Evolutionary conservation across 805 yeast genomes (phyloP).

Genomic region (Wickerhamiella lipophila): DNA sequence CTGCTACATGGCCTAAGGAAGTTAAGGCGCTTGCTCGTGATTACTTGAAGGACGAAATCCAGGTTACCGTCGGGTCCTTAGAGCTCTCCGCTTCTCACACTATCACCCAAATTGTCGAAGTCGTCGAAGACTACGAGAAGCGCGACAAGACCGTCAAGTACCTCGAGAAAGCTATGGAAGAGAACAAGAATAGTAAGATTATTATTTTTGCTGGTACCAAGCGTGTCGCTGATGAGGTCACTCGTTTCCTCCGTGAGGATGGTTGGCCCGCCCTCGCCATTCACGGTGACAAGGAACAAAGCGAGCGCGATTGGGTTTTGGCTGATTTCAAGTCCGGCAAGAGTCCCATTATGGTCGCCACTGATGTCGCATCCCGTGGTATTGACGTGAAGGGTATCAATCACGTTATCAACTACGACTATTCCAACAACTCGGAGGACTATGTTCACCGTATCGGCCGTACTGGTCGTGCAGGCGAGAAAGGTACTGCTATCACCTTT

Average conservation of each 20-base stretch:
- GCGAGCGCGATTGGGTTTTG: slow-evolving; percentile 98
- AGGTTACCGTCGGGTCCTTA: slow-evolving; percentile 84
- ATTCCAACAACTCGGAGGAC: slow-evolving; percentile 97
- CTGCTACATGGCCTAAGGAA: slow-evolving; percentile 99
- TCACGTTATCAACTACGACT: slow-evolving; percentile 85
- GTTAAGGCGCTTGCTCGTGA: slow-evolving; percentile 88
- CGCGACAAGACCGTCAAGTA: slow-evolving; percentile 79
- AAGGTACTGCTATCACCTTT: slow-evolving; percentile 89
- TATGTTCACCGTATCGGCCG: slow-evolving; percentile 98
- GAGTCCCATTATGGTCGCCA: slow-evolving; percentile 96
- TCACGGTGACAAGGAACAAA: slow-evolving; percentile 96
- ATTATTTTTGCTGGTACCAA: slow-evolving; percentile 79
- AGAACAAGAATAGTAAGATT: slow-evolving; percentile 51
- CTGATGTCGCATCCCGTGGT: slow-evolving; percentile 99
- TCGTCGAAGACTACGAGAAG: slow-evolving; percentile 83
- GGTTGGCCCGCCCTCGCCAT: slow-evolving; percentile 99
- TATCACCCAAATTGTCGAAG: slow-evolving; percentile 87
- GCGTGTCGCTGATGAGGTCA: slow-evolving; percentile 93
- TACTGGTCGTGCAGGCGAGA: slow-evolving; percentile 97
- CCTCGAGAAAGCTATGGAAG: slow-evolving; percentile 62
- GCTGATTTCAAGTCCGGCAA: slow-evolving; percentile 83
- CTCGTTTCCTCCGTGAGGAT: slow-evolving; percentile 80
- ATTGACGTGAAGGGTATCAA: slow-evolving; percentile 98
- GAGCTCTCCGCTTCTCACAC: slow-evolving; percentile 95
- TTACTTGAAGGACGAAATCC: slow-evolving; percentile 83